Conservation (phyloP, 2,329 filamentous ascomycete genomes). For the Leptosphaerulina australis region DNA sequence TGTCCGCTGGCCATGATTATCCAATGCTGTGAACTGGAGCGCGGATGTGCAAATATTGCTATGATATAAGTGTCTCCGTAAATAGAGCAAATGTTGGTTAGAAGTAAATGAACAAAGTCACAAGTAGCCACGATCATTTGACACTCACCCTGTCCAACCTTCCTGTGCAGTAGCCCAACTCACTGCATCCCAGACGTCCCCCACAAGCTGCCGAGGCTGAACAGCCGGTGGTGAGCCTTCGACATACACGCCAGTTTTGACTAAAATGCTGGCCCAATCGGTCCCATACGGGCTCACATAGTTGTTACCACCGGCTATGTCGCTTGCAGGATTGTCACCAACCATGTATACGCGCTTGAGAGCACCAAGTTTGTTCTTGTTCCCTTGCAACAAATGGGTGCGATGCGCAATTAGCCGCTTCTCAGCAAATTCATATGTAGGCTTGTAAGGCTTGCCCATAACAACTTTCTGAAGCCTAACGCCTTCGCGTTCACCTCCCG, state of each 20-base stretch:
- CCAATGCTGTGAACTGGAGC: background rate
- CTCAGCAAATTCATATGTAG: constrained; percentile 86
- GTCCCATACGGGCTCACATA: constrained; percentile 70
- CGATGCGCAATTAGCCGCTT: constrained; percentile 69
- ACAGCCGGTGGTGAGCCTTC: constrained; percentile 62
- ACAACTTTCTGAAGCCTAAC: constrained; percentile 66
- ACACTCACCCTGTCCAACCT: constrained; percentile 46
- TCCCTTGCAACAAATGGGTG: constrained; percentile 52
- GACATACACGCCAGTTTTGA: constrained; percentile 78
- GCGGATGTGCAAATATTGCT: background rate
- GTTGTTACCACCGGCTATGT: constrained; percentile 85
- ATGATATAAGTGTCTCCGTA: background rate
- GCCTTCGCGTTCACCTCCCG: constrained; percentile 61
- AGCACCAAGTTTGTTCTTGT: constrained; percentile 44
- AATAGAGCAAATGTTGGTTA: background rate
- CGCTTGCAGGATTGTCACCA: constrained; percentile 75
- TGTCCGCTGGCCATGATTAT: background rate
- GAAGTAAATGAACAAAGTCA: background rate
- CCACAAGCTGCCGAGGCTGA: constrained; percentile 68
- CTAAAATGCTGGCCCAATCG: constrained; percentile 78
- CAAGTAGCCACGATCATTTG: background rate
- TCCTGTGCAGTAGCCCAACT: constrained; percentile 70
- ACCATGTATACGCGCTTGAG: constrained; percentile 89
- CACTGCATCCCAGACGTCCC: constrained; percentile 78
- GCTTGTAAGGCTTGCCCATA: constrained; percentile 80